Evolutionary conservation across 345 rosid species (phyloP).

Genomic region (Clausena lansium): DNA sequence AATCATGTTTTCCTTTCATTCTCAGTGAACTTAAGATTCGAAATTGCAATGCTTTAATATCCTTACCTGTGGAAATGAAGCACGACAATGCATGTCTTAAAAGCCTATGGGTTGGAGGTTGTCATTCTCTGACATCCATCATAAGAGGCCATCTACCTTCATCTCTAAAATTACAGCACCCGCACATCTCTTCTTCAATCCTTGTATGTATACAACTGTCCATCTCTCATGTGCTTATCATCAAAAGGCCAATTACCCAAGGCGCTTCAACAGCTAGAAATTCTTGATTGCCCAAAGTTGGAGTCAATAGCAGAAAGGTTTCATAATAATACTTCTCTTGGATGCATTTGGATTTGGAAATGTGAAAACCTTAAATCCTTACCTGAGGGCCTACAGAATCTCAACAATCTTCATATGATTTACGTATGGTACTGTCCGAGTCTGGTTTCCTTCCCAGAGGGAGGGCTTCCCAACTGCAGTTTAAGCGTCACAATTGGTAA

Average conservation of each 20-base stretch:
- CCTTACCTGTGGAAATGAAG: not conserved
- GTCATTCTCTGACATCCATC: not conserved
- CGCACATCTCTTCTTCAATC: not conserved
- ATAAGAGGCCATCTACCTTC: not conserved
- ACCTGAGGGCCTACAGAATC: conserved; percentile 15
- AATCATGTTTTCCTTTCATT: not conserved
- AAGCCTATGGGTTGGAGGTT: not conserved
- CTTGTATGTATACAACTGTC: not conserved
- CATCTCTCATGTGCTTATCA: not conserved
- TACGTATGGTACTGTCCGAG: not conserved
- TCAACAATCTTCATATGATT: conserved; percentile 8
- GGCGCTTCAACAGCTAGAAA: not conserved
- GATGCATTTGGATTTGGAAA: not conserved
- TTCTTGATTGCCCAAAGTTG: not conserved
- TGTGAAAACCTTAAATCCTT: conserved; percentile 13
- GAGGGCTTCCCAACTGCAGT: not conserved
- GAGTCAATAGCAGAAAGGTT: conserved; percentile 7
- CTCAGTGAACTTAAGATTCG: not conserved
- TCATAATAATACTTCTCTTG: conserved; percentile 7
- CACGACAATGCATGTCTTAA: not conserved
- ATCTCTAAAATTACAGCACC: not conserved
- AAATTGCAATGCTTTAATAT: not conserved
- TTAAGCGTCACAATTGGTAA: not conserved
- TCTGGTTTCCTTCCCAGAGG: not conserved
- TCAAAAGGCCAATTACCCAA: not conserved